Evolutionary conservation across 108 stramenopile species (phyloP), one percentile per base, ranked within the genome.

Genomic region (Licmophora abbreviata): DNA sequence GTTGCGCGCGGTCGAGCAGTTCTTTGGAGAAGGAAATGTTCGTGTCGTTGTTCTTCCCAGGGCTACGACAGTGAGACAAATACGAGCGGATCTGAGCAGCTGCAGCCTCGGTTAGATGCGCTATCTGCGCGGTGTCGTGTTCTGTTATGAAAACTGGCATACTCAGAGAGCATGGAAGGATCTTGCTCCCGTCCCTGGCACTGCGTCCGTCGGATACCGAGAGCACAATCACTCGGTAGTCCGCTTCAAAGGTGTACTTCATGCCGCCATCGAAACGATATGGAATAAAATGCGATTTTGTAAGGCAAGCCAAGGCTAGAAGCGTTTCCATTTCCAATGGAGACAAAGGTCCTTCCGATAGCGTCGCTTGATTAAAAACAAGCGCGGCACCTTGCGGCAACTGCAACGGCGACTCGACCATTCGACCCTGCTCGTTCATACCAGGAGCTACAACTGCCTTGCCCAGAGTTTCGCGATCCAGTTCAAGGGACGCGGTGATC

Each of bases 221-320:
- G 1, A 79, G n/a, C 1, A 79, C 67, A 38, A 79, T 51, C 18
- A 75, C 44, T 5, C 73, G 66, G 49, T 63, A 63, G 38, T 79
- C 78, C 0, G 70, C 78, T 49, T 79, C 78, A 56, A 79, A 58
- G 4, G 22, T 1, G 25, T 46, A 76, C 12, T 71, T 46, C 48
- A 79, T 62, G 3, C 59, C 62, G 29, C 55, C 78, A 43, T 79
- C 73, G 48, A 79, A 79, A 12, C 32, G 18, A 33, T 75, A 79
- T 0, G 59, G 46, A 14, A 79, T 36, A 21, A 30, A 32, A 53
- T 79, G 73, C 17, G 46, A 21, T 21, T 17, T 51, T 17, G 55
- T 48, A 11, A 63, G 8, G 5, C 29, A 6, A 2, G 14, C 35
- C 29, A 48, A 41, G 12, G 36, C 30, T 59, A 24, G 31, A 8